Base-by-base conservation (phyloP, 805 yeast genomes). In the Wickerhamomyces alni region DNA sequence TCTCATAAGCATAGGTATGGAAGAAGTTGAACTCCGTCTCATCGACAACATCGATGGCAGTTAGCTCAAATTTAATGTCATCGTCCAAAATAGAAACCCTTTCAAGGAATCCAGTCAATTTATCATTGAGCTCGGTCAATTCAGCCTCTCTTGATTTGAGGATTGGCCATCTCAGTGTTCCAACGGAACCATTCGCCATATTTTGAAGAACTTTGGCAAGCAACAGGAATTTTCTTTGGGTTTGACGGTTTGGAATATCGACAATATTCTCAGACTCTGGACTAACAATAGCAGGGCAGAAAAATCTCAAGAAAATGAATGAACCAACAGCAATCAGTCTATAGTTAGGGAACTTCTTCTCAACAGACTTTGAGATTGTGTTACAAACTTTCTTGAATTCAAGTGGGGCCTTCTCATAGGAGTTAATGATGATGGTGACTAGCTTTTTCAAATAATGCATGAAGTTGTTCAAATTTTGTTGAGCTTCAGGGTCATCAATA, bases 281-380 rank as follows among this genome's bases (percentile, higher is more conserved):
- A 26, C 87, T 79, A 12, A 89, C 89, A 50, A 89, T 80, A 0
- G 95, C 95, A 11, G 98, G 97, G 56, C 94, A 84, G 44, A 83
- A 71, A 45, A 82, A 77, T 41, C 95, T 65, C 48, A 91, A 66
- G 53, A 91, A 89, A 39, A 91, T 67, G 56, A 85, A 91, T 0
- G 95, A 88, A 0, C 96, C 95, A 21, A 87, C 82, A 1, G 94
- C 87, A 30, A 79, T 68, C 29, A 74, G 67, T 33, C 81, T 72
- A 30, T 82, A 82, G 30, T 75, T 79, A 1, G 84, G 85, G 49
- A 82, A 82, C 47, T 76, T 77, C n/a, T 62, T 60, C 22, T 70
- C 63, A 38, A 86, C 78, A 40, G 80, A 66, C 30, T 63, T 56
- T 61, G 72, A 69, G 43, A 87, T 79, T 33, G 81, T 72, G 46